Evolutionary conservation across 2,329 filamentous ascomycete genomes (phyloP).

Genomic region (Blastomyces percursus): DNA sequence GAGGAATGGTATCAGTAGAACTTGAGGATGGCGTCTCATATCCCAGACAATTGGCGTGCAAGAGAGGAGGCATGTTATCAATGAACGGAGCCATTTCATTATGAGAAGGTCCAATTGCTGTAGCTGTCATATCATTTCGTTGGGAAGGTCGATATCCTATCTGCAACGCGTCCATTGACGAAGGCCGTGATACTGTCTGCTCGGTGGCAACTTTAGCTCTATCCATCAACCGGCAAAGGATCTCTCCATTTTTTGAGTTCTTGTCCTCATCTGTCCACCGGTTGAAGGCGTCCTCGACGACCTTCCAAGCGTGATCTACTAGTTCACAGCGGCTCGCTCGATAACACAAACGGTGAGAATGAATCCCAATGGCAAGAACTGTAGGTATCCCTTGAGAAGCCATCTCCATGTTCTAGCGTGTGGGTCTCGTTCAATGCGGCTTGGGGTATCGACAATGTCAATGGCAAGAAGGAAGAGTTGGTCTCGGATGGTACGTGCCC

Average conservation of each 20-base stretch:
- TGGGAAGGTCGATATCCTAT: neutral
- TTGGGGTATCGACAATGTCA: conserved; percentile 50
- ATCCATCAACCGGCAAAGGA: conserved; percentile 1
- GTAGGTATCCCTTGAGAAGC: conserved; percentile 15
- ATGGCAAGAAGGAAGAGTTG: conserved; percentile 56
- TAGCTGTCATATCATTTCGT: neutral
- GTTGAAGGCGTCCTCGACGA: neutral
- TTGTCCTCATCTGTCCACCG: conserved; percentile 3
- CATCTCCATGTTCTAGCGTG: conserved; percentile 15
- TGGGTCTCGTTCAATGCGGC: conserved; percentile 13
- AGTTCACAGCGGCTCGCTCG: neutral
- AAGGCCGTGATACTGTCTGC: neutral
- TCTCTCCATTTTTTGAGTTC: conserved; percentile 4
- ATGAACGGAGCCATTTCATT: neutral
- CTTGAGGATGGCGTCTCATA: neutral
- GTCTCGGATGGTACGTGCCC: conserved; percentile 46
- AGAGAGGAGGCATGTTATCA: neutral
- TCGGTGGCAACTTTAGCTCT: neutral
- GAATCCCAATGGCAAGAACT: conserved; percentile 14
- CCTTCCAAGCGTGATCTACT: neutral
- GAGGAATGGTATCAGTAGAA: neutral
- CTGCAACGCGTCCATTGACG: neutral
- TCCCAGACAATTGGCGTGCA: neutral
- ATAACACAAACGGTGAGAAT: conserved; percentile 9
- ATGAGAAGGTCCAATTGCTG: neutral